phyloP scores from a whole-genome alignment of 2,329 filamentous ascomycete species.

The Neonectria sp. region DNA sequence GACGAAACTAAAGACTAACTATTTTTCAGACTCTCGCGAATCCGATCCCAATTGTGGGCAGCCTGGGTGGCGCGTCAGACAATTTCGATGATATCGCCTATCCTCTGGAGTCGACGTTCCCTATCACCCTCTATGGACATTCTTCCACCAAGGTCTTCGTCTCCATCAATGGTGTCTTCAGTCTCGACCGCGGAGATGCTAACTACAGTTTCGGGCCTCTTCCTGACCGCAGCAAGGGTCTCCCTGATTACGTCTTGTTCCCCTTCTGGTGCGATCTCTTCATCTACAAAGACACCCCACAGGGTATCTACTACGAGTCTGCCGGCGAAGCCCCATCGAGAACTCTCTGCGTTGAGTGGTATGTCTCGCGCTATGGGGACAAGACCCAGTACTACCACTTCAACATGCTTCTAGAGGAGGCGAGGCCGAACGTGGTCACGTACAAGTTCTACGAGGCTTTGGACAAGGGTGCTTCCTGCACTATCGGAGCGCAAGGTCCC shows the following conservation, averaged over 20 bases:
- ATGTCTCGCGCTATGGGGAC: conserved; percentile 10
- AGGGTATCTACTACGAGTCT: conserved; percentile 13
- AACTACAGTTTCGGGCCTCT: neutral
- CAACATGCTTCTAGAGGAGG: conserved; percentile 12
- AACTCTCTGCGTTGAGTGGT: conserved; percentile 14
- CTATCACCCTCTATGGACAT: conserved; percentile 5
- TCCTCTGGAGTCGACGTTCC: conserved; percentile 8
- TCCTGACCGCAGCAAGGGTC: neutral
- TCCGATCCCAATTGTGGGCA: conserved; percentile 10
- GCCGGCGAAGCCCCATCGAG: conserved; percentile 12
- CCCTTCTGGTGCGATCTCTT: conserved; percentile 23
- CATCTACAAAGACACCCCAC: conserved; percentile 18
- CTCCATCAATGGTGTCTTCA: conserved; percentile 9
- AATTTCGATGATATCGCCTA: conserved; percentile 10
- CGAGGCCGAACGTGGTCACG: conserved; percentile 4
- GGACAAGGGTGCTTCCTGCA: conserved; percentile 8
- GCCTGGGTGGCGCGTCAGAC: conserved; percentile 7
- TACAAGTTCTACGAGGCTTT: conserved; percentile 18
- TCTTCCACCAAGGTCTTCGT: conserved; percentile 14
- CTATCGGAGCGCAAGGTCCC: conserved; percentile 9
- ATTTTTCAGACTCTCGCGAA: conserved; percentile 6
- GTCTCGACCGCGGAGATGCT: conserved; percentile 1
- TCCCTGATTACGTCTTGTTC: conserved; percentile 11
- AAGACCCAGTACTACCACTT: conserved; percentile 16
- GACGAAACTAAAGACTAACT: neutral